Conservation (phyloP, 176 grass and related monocot species). For the Aegilops sharonensis region DNA sequence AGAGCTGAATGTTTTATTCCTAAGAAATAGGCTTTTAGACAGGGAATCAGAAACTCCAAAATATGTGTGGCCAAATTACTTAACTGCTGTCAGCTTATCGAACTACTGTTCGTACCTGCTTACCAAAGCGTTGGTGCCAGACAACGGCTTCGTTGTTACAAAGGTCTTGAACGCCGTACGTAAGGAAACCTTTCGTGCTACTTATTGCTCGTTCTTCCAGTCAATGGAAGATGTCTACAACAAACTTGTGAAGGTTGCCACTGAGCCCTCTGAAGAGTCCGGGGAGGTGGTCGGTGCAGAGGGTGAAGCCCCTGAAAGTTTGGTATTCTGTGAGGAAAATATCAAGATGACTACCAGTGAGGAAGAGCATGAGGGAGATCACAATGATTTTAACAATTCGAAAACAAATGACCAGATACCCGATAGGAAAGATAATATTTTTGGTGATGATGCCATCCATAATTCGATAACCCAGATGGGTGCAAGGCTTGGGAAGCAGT, state of each 20-base stretch:
- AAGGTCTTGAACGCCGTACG: not conserved
- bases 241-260: not conserved
- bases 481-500: not conserved
- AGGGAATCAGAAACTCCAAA: too few species aligned
- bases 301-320: not conserved
- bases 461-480: not conserved
- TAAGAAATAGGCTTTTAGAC: not conserved
- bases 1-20: accelerated
- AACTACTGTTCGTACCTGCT: conserved; percentile 23
- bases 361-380: not conserved
- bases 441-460: too few species aligned
- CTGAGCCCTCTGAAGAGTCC: not conserved
- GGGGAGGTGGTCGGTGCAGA: not conserved
- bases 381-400: not conserved
- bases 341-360: not conserved
- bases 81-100: not conserved
- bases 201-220: accelerated
- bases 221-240: not conserved
- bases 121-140: not conserved
- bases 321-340: not conserved
- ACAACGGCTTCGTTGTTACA: not conserved
- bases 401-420: not conserved
- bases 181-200: accelerated
- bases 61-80: not conserved
- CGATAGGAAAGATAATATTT: too few species aligned